Evolutionary conservation across 192 early-diverging fungal genomes (phyloP), one percentile per base, ranked within the genome.

Genomic region (Podila minutissima): DNA sequence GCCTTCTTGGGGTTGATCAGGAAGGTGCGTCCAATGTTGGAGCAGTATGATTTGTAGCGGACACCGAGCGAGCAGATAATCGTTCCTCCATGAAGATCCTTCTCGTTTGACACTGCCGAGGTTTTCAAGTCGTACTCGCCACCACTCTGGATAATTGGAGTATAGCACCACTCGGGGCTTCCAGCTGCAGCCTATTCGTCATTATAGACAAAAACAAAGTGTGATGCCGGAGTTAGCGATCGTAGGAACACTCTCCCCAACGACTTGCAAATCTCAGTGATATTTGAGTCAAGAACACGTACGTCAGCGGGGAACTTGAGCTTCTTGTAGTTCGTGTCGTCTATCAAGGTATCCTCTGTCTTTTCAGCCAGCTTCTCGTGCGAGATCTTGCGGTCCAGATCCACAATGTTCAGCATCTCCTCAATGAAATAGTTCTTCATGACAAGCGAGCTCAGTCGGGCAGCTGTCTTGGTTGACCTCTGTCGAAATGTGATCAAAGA

Each of bases 91-190:
- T 96, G 95, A 37, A 99, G 83, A 35, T 83, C 75, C n/a, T 90
- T 89, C 0, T 84, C 82, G 83, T 93, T 90, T 32, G 94, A 95
- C 46, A 82, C 82, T 9, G 96, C 97, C 5, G 91, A 92, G 13
- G 94, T 89, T 67, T 89, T 90, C 64, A 99, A 86, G 69, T 97
- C 93, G 82, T 96, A 99, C 41, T 90, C 86, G 49, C 97, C 97
- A 66, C 98, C 98, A 85, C 95, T 96, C 84, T 98, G 97, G 70
- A 99, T 92, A 62, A 97, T 95, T 10, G 98, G 98, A 10, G 91
- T 85, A 53, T 97, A 95, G 72, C 95, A 95, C 94, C 94, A 96
- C 58, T 99, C 98, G 12, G 91, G 83, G 65, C 89, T 86, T 20
- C 92, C 92, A 38, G 88, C 82, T n/a, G 90, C 85, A 22, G 87